These are phyloP conservation scores for Balansia obtecta DNA, from an alignment of 2,329 filamentous ascomycete species.

Conservation along the genomic window DNA sequence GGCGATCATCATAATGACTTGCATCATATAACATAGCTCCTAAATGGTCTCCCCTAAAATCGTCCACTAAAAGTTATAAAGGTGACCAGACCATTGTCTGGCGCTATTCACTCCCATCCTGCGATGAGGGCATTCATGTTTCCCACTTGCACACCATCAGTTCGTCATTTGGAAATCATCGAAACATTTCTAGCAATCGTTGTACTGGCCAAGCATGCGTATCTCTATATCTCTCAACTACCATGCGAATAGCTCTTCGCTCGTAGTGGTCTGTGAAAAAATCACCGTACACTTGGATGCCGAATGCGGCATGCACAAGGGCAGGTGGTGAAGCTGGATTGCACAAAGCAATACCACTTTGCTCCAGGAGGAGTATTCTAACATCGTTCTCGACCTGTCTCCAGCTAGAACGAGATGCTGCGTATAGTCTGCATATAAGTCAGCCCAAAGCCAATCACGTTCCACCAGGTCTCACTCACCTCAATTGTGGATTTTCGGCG, in stretches of 20 bases:
- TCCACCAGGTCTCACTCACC: constrained; percentile 12
- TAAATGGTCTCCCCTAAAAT: too few species aligned
- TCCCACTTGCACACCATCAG: too few species aligned
- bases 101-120: too few species aligned
- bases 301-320: constrained; percentile 25
- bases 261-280: constrained; percentile 29
- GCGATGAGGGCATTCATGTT: too few species aligned
- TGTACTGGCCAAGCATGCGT: constrained; percentile 27
- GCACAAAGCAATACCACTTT: constrained; percentile 28
- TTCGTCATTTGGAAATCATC: neutral
- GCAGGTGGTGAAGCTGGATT: constrained; percentile 25
- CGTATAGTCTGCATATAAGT: constrained; percentile 1
- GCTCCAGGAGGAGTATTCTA: constrained; percentile 23
- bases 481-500: constrained; percentile 25
- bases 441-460: neutral
- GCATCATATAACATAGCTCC: too few species aligned
- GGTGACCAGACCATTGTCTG: too few species aligned
- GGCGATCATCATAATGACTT: too few species aligned
- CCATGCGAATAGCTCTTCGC: constrained; percentile 22
- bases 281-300: constrained; percentile 29
- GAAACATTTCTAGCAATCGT: constrained; percentile 24
- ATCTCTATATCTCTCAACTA: constrained; percentile 32
- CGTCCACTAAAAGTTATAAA: too few species aligned
- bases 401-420: constrained; percentile 19
- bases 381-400: constrained; percentile 26